Evolutionary conservation across 176 grass and related monocot species (phyloP), one percentile per base, ranked within the genome.

Genomic region (Lolium rigidum): DNA sequence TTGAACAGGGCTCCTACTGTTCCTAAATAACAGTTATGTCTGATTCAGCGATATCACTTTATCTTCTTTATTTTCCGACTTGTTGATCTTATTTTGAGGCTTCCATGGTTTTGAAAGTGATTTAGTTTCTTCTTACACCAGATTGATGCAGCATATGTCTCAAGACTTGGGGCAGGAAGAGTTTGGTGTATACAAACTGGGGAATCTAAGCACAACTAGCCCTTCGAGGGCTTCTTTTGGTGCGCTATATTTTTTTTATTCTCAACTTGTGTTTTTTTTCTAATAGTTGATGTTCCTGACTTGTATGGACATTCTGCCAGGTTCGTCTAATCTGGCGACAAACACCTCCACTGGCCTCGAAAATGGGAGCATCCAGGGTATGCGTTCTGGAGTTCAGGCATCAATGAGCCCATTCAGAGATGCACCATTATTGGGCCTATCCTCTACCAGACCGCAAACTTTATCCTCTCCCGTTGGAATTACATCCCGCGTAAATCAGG

Each of bases 381-480:
- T 92, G 57, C 92, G 85, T 85, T 88, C 91, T 90, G 80, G 87
- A 61, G 66, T 85, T 10, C 83, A 83, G 57, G 67, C 87, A 83
- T 77, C 93, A 50, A 87, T 88, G 39, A 93, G 74, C 50, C 77
- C 83, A 31, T 98, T 98, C 60, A 87, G 89, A 77, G 93, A 95
- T 26, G 63, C 88, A 25, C 84, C 89, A 52, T 95, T 90, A 70
- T 85, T 81, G 4, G 91, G 85, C n/a, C 70, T 95, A 73, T 93
- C 95, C 16, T 98, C 95, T 17, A 90, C 75, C 55, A 80, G 92
- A 71, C 76, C 89, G 78, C 93, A 93, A 52, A 92, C 72, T 77
- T 86, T 98, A 69, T 93, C 95, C 76, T 89, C 93, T 76, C 87
- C 89, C 12, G 85, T 98, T 59, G 86, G 93, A 81, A 88, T 95